Base-by-base conservation (phyloP, 495 filamentous ascomycete genomes). In the Aspergillus olivimuriae region DNA sequence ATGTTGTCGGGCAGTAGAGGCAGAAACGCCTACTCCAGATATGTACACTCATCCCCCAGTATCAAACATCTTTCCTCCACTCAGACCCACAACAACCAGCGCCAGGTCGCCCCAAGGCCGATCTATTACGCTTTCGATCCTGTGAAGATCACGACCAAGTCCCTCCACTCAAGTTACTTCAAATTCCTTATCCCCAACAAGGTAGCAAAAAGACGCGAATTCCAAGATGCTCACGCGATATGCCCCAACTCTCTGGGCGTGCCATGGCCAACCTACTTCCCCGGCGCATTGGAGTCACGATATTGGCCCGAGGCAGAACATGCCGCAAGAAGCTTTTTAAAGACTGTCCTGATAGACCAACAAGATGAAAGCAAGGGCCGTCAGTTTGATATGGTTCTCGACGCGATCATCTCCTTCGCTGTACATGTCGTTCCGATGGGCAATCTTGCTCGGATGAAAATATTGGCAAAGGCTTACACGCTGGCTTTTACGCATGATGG, bases 401-500 rank as follows among this genome's bases (percentile, higher is more conserved):
- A 50, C 4, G 30, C 46, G 14, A 39, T 39, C 7, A 39, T 45
- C 4, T 45, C 43, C 12, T 44, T 50, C 22, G 39, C 12, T 1
- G 17, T 35, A 4, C 43, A 53, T 28, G 12, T 43, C 4, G 20
- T 40, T 0, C 46, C 51, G 2, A 36, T 37, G 33, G 43, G 46
- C 10, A 32, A 37, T 30, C 14, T 43, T 14, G 17, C 22, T 8
- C 11, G 51, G 16, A 40, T 34, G n/a, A 42, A 35, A 6, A 24
- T 44, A 1, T 31, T 50, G 12, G 31, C 46, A 7, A 49, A 46
- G 15, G 16, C 39, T 9, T 50, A 44, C 15, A 15, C 43, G 15
- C 31, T 50, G 19, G 11, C 47, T n/a, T 47, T 50, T 14, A 19
- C 50, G 39, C 46, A 46, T 40, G 51, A 53, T 39, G 51, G 48